Evolutionary conservation across 192 early-diverging fungal species (phyloP).

Genomic region (Paraglomus occultum): DNA sequence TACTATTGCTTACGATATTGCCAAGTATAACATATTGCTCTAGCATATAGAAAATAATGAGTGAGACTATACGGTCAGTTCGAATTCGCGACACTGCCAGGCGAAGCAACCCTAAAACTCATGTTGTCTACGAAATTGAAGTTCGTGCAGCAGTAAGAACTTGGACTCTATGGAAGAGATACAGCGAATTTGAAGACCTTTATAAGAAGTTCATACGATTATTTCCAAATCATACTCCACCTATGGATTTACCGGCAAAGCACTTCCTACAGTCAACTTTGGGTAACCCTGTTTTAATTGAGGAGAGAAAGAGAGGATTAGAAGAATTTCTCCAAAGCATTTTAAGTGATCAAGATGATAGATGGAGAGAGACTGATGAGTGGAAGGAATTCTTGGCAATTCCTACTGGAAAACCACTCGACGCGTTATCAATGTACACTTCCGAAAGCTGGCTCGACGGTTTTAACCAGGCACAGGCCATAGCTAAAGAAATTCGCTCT

Average conservation of each 20-base stretch:
- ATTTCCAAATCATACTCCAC: conserved; percentile 64
- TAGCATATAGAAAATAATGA: conserved; percentile 36
- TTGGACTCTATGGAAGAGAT: conserved; percentile 87
- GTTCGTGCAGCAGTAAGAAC: conserved; percentile 75
- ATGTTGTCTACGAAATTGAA: conserved; percentile 71
- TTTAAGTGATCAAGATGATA: conserved; percentile 64
- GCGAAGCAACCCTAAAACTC: conserved; percentile 55
- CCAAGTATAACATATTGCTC: background rate
- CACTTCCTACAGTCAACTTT: conserved; percentile 61
- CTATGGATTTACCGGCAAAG: conserved; percentile 70
- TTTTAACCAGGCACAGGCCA: conserved; percentile 56
- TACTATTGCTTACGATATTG: too few species aligned
- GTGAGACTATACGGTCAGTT: conserved; percentile 56
- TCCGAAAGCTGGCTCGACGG: conserved; percentile 83
- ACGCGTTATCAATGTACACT: conserved; percentile 48
- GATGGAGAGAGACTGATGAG: conserved; percentile 65
- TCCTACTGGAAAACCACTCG: conserved; percentile 51
- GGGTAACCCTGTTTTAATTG: conserved; percentile 59
- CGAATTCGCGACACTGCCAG: conserved; percentile 52
- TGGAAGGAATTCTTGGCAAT: conserved; percentile 79
- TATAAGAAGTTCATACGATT: conserved; percentile 57
- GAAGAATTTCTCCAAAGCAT: conserved; percentile 80
- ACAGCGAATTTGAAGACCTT: conserved; percentile 79
- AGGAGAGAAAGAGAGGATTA: conserved; percentile 72
- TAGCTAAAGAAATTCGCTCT: conserved; percentile 70